Evolutionary conservation across 2,329 filamentous ascomycete genomes (phyloP), one percentile per base, ranked within the genome.

Genomic region (Zymoseptoria crescenta): DNA sequence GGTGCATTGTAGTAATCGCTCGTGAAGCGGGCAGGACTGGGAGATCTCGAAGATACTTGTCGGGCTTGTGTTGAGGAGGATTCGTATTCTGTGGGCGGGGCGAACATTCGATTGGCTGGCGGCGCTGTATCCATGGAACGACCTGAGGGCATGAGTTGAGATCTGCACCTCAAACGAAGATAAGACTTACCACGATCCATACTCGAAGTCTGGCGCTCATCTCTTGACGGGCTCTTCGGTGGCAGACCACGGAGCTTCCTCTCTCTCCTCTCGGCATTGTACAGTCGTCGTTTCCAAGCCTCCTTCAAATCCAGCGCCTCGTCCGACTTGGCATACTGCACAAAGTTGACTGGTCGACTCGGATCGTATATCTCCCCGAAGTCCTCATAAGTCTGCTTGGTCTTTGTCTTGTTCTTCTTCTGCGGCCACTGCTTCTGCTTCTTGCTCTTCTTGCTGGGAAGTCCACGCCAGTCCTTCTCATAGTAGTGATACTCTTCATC

Each of bases 341-440:
- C 88, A 54, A 93, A 88, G 65, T 86, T 91, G 49, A 89, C 95
- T 8, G 92, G 91, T 48, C 88, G 79, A 9, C 87, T 80, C 0
- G 91, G 89, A 69, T 96, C 92, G 72, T 96, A 96, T 24, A 94
- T 83, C 71, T 95, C 91, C 72, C 96, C 88, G 91, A 91, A 96
- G 71, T 95, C 91, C 72, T 96, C 88, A 91, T 91, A 96, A 70
- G 96, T 87, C 52, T 62, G 60, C n/a, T 61, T 52, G n/a, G 81
- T 76, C 4, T 75, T 74, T 29, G 81, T 74, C 52, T 79, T 78
- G 5, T 83, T 78, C 64, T 82, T 80, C 61, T 84, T 81, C 24
- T 51, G 20, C 13, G 35, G 35, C 35, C 35, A 45, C 20, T 52
- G 20, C 24, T 52, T 28, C 16, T 52, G 24, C 68, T 83, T 82